These are phyloP conservation scores for Pyrus communis DNA, from an alignment of 306 rosid genomes.

Conservation along the genomic window DNA sequence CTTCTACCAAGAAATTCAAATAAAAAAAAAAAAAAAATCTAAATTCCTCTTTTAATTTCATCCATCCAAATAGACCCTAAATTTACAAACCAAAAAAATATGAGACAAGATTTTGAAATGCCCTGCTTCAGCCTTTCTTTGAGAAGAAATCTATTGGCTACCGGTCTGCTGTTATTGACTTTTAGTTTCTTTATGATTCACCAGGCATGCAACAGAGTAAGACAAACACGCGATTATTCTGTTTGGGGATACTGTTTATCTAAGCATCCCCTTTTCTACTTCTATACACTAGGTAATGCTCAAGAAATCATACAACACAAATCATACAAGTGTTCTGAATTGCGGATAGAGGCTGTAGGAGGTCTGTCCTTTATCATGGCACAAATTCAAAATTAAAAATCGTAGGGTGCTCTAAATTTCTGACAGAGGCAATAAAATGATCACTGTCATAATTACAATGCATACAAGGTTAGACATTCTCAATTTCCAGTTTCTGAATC, in stretches of 20 bases:
- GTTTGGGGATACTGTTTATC: not conserved
- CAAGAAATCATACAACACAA: not conserved
- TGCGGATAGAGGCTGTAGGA: not conserved
- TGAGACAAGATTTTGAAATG: not conserved
- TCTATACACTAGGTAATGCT: not conserved
- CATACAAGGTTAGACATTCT: not conserved
- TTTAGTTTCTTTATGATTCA: not conserved
- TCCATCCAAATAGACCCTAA: not conserved
- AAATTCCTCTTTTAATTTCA: not conserved
- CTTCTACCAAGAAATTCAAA: not conserved
- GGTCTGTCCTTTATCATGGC: not conserved
- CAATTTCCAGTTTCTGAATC: not conserved
- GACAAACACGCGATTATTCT: not conserved
- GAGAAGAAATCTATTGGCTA: not conserved
- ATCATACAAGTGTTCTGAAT: not conserved
- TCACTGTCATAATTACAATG: not conserved
- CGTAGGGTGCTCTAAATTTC: not conserved
- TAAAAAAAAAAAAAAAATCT: not conserved
- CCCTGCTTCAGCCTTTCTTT: not conserved
- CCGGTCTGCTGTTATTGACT: not conserved
- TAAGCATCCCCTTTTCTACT: not conserved
- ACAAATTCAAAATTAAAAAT: not conserved
- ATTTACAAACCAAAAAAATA: not conserved
- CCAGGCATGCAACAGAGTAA: not conserved
- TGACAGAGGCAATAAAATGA: not conserved